Percentiles rank a stretch among this genome's conserved stretches.
Evolutionary conservation across 257 asterid genomes (phyloP).

Genomic region (Salvia miltiorrhiza): DNA sequence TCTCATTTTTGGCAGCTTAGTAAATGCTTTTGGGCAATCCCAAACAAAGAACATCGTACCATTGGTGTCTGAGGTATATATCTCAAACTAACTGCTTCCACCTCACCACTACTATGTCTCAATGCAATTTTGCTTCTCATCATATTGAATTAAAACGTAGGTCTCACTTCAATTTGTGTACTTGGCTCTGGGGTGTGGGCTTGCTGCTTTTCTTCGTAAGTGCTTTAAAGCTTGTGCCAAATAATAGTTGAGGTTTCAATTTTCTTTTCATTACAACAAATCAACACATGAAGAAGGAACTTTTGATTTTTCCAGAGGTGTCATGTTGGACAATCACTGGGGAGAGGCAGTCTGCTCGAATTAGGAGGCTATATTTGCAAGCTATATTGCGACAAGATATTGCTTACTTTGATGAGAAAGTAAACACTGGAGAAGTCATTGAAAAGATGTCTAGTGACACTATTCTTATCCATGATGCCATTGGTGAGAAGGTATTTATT

Average conservation of each 20-base stretch:
- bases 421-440: constrained; percentile 44
- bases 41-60: constrained; percentile 13
- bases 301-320: constrained; percentile 40
- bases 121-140: too few relatives aligned
- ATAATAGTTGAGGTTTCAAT: neutral
- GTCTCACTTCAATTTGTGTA: constrained; percentile 40
- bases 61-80: constrained; percentile 31
- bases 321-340: constrained; percentile 56
- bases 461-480: constrained; percentile 46
- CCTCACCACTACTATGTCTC: too few relatives aligned
- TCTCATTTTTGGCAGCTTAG: constrained; percentile 31
- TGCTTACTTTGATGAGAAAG: constrained; percentile 51
- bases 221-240: neutral
- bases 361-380: constrained; percentile 37
- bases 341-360: constrained; percentile 54
- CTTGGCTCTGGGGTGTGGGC: constrained; percentile 44
- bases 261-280: too few relatives aligned
- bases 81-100: too few relatives aligned
- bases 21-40: constrained; percentile 30
- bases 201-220: constrained; percentile 56
- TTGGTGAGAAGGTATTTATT: constrained; percentile 44
- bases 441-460: constrained; percentile 45
- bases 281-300: too few relatives aligned
- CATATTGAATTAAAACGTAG: constrained; percentile 7
- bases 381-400: constrained; percentile 51